Evolutionary conservation across 2,329 filamentous ascomycete genomes (phyloP), one percentile per base, ranked within the genome.

Genomic region (Fusarium succisae): DNA sequence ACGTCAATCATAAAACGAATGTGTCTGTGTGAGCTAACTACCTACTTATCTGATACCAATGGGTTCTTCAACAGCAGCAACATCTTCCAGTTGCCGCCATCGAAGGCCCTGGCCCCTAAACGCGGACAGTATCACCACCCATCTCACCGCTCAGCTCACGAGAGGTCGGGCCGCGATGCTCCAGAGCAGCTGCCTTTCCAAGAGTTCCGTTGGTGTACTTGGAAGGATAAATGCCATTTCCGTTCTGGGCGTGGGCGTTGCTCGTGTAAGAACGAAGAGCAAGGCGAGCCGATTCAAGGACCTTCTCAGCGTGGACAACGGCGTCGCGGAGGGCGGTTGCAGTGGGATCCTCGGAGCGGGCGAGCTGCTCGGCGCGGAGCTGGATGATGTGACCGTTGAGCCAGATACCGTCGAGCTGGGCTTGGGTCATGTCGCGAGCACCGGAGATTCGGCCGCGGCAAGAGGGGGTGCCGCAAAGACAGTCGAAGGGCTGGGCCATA

Each of bases 401-500:
- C 86, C 88, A 93, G 69, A 89, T 83, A 44, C 89, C 87, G 45
- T 86, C 82, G 70, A 94, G 83, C 76, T 89, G 85, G 47, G 83
- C 80, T 18, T 80, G 74, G 10, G 82, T 77, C 88, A 93, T 91
- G 77, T 90, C 86, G 76, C 84, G 87, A 18, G 92, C 92, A 22
- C 92, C 92, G 48, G 83, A 81, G 72, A 94, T 92, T 72, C 81
- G 85, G 22, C 91, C 91, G 59, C 87, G 86, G 82, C 92, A 94
- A 26, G 83, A 83, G 1, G 84, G 74, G 9, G 85, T 85, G 70
- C 86, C 85, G 79, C 92, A 94, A 67, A 88, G 84, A 80, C 92
- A 94, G 68, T 88, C 83, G 79, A 94, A 94, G 8, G 91, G 87
- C 84, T 94, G 92, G 38, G 90, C 89, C 92, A 94, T 93, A 77